Base-by-base conservation (phyloP, 2,329 filamentous ascomycete genomes). In the Aspergillus ochraceoroseus region DNA sequence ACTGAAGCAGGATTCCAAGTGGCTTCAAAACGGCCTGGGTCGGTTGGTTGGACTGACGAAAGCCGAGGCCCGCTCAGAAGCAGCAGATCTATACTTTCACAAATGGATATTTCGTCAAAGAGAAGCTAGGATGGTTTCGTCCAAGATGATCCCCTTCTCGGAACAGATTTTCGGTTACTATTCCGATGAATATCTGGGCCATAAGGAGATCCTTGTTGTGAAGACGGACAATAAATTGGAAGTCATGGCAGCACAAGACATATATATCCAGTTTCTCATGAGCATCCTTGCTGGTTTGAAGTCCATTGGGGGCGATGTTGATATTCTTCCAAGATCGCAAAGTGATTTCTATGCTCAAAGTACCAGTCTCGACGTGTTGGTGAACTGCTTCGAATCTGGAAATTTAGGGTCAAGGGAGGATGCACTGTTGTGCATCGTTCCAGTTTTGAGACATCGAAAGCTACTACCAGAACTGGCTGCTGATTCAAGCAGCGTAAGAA, bases 101-200 rank as follows among this genome's bases (percentile, higher is more conserved):
- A 63, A 62, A 47, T 63, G 58, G 58, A 58, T 63, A 2, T 59
- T 52, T 17, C 47, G 56, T 2, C 50, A 60, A 18, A 54, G 46
- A 0, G 50, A 55, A 18, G 48, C 53, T 1, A 44, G 13, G 13
- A 41, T 57, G 37, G 43, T 58, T 2, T 46, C 54, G 1, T 40
- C 45, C 0, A 41, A 48, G 1, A 46, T 38, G 30, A 39, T 56
- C 4, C 42, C 51, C 12, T 35, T 46, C 7, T 43, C 53, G 1
- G 34, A 39, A 1, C 47, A 44, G 3, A 37, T 54, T 0, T 63
- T 63, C 14, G 52, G 57, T 0, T 49, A 44, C 9, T 41, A 46
- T 1, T 43, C 51, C 0, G 42, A 51, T 1, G 9, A 34, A 0
- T 7, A 43, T 8, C 22, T 32, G 0, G 18, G 38, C 1, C 46